These are phyloP conservation scores for Aegilops longissima DNA, from an alignment of 176 grass and related monocot species.

Conservation along the genomic window DNA sequence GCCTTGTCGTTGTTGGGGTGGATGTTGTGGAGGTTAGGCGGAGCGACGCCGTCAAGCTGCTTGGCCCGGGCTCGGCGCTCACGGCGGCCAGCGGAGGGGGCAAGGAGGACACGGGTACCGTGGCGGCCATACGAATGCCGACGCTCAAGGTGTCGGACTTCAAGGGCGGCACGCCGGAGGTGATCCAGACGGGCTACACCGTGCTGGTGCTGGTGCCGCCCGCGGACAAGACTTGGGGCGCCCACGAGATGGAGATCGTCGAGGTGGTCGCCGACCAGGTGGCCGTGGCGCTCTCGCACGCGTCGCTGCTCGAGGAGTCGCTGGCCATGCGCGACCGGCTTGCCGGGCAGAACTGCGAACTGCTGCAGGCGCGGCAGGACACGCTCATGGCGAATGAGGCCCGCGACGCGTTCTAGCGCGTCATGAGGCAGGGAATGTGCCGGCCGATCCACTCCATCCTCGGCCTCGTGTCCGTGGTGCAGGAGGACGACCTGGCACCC, in stretches of 20 bases:
- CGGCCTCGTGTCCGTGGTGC: slow-evolving; percentile 55
- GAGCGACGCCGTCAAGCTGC: slow-evolving; percentile 60
- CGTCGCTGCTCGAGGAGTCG: slow-evolving; percentile 71
- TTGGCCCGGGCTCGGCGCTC: slow-evolving; percentile 46
- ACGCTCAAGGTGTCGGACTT: slow-evolving; percentile 76
- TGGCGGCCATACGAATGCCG: slow-evolving; percentile 78
- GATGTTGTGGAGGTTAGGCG: slow-evolving; percentile 58
- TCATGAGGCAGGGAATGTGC: slow-evolving; percentile 63
- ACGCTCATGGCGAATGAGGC: slow-evolving; percentile 59
- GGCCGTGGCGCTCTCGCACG: slow-evolving; percentile 76
- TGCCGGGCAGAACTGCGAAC: slow-evolving; percentile 60
- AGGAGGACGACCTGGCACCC: slow-evolving; percentile 37
- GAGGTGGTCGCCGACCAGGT: slow-evolving; percentile 89
- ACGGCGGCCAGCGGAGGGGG: slow-evolving; percentile 47
- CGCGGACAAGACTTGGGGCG: slow-evolving; percentile 47
- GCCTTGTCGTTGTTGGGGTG: background rate
- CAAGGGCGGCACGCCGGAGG: slow-evolving; percentile 62
- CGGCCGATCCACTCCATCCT: slow-evolving; percentile 55
- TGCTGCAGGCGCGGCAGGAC: slow-evolving; percentile 51
- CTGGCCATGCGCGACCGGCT: slow-evolving; percentile 62
- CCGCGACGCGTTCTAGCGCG: slow-evolving; percentile 48
- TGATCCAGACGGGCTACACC: slow-evolving; percentile 63
- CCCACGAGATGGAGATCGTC: slow-evolving; percentile 71
- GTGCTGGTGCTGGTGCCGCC: slow-evolving; percentile 73
- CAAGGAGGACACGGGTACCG: slow-evolving; percentile 43